Conservation (phyloP, 805 yeast species). For the Sungouiozyma ichnusensis region DNA sequence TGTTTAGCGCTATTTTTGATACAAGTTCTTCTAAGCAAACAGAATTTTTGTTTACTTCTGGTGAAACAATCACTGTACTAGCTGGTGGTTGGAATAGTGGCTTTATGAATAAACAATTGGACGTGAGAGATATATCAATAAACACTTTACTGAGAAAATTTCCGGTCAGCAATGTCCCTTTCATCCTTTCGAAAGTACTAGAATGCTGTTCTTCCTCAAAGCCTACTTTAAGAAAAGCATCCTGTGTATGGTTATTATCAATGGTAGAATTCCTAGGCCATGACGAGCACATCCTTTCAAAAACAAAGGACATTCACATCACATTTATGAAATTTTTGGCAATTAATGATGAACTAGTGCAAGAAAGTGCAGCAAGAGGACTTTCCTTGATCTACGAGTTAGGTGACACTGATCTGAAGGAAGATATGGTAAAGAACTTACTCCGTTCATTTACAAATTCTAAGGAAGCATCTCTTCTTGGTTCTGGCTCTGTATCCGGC, state of each 20-base stretch:
- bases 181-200: conserved; percentile 41
- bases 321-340: conserved; percentile 70
- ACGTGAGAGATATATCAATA: conserved; percentile 34
- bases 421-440: conserved; percentile 60
- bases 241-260: conserved; percentile 80
- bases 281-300: conserved; percentile 29
- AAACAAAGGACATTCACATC: conserved; percentile 54
- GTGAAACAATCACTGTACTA: conserved; percentile 69
- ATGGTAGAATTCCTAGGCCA: conserved; percentile 64
- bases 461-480: conserved; percentile 32
- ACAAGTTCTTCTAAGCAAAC: conserved; percentile 57
- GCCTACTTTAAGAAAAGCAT: conserved; percentile 63
- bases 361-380: conserved; percentile 88
- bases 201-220: conserved; percentile 50
- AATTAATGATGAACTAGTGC: conserved; percentile 77
- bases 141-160: conserved; percentile 3
- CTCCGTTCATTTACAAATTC: conserved; percentile 71
- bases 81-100: conserved; percentile 70
- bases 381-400: conserved; percentile 69
- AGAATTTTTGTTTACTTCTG: conserved; percentile 68
- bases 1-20: conserved; percentile 41
- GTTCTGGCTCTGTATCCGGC: conserved; percentile 59
- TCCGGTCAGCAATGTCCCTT: conserved; percentile 11
- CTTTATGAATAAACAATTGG: conserved; percentile 41
- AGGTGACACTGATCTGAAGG: conserved; percentile 59